These are phyloP conservation scores for Claviceps sp. DNA, from an alignment of 2,329 filamentous ascomycete species.

Conservation along the genomic window DNA sequence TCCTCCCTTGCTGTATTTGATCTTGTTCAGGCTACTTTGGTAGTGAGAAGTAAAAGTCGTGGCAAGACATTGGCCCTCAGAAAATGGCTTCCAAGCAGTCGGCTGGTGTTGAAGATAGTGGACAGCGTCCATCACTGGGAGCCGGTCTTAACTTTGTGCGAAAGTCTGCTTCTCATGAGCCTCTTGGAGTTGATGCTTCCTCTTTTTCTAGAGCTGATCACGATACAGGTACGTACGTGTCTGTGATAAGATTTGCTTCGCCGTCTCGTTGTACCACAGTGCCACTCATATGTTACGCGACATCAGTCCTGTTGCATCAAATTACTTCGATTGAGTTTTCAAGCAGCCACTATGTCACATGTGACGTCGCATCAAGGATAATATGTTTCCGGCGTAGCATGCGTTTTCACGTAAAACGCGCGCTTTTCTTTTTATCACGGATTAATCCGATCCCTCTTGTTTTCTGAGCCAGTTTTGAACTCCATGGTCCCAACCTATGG, in stretches of 20 bases:
- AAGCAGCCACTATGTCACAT: background rate
- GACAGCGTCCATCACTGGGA: background rate
- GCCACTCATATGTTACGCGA: background rate
- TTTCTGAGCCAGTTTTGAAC: background rate
- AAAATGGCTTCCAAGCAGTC: background rate
- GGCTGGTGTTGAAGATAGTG: background rate
- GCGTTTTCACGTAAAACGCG: background rate
- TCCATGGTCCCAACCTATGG: background rate
- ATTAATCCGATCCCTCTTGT: background rate
- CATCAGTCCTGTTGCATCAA: background rate
- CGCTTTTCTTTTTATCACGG: background rate
- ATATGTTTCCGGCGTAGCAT: no score
- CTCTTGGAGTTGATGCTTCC: conserved; percentile 3
- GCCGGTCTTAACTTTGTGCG: conserved; percentile 5
- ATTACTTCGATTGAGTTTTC: background rate
- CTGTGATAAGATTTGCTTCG: background rate
- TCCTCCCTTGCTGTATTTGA: background rate
- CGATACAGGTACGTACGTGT: conserved; percentile 1
- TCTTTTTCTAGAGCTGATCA: conserved; percentile 4
- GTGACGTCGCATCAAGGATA: background rate
- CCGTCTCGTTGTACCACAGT: background rate
- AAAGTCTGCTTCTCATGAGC: conserved; percentile 9
- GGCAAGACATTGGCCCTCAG: background rate
- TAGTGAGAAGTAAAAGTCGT: background rate
- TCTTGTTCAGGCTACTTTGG: background rate